These are phyloP conservation scores for Pichia nanzhaoensis DNA, from an alignment of 805 yeast species.

Conservation along the genomic window DNA sequence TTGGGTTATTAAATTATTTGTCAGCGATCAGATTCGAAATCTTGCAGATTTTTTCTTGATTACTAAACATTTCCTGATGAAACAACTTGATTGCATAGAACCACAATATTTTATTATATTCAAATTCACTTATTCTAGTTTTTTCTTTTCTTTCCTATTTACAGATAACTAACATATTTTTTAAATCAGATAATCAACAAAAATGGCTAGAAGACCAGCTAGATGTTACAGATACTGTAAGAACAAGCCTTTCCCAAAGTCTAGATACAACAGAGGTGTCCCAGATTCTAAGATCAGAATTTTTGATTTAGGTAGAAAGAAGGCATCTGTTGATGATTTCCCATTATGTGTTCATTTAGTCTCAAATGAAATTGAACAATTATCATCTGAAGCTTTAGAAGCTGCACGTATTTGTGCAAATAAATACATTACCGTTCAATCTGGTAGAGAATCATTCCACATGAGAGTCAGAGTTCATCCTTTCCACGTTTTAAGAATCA, in stretches of 20 bases:
- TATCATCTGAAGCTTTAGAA: constrained; percentile 99
- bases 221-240: constrained; percentile 99
- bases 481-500: constrained; percentile 99
- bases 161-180: constrained; percentile 11
- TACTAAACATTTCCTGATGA: no score
- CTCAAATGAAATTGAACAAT: constrained; percentile 98
- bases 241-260: constrained; percentile 99
- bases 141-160: not conserved
- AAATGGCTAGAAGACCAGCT: constrained; percentile 99
- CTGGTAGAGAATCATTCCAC: constrained; percentile 99
- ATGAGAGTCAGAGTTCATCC: constrained; percentile 99
- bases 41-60: no score
- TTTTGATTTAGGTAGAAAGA: constrained; percentile 99
- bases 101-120: not conserved
- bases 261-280: constrained; percentile 99
- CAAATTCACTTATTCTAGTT: no score
- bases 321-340: constrained; percentile 98
- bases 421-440: constrained; percentile 96
- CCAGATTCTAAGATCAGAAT: constrained; percentile 99
- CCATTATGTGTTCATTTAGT: constrained; percentile 99
- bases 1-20: no score
- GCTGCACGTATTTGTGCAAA: constrained; percentile 99
- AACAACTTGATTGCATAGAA: no score
- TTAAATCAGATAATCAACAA: constrained; percentile 33
- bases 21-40: no score